Evolutionary conservation across 2,329 filamentous ascomycete genomes (phyloP), one percentile per base, ranked within the genome.

Genomic region (Dactylellina haptotyla): DNA sequence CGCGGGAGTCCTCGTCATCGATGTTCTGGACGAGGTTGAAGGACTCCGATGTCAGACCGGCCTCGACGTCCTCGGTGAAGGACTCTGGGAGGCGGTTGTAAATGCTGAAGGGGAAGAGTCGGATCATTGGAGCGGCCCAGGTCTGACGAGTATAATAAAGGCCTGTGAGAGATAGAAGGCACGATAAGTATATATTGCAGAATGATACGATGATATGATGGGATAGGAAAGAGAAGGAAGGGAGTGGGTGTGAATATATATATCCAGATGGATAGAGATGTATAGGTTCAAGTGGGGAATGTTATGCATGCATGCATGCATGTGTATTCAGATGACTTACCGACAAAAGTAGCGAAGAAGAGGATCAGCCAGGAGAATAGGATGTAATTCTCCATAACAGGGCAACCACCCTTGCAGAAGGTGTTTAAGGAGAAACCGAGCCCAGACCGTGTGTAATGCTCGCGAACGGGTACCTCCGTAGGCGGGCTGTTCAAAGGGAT

Each of bases 21-120:
- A 99, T 84, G 80, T 99, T 99, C 75, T 86, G 87, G 8, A 85
- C 83, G 25, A 99, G 86, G 79, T 97, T 90, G 80, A 99, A 99
- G 62, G 89, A 91, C 28, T 78, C 77, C 63, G 85, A 86, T 72
- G 90, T 94, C 43, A 99, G 86, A 18, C 95, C 95, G 14, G 91
- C 89, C 81, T 97, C 94, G 69, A 95, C 89, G 82, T 99, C 95
- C 76, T 86, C 88, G 45, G 88, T 84, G 83, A 98, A 99, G 54
- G 87, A 88, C 14, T 85, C 85, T 0, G 92, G 91, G 0, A 98
- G 87, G 30, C 87, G 89, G 58, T 89, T 85, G 83, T 98, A 97
- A 78, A 84, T 80, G 67, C 80, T 79, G 20, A 82, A 80, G 39
- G 86, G 83, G 69, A 83, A 76, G 78, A 83, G 84, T 56, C 85